Base-by-base conservation (phyloP, 2,329 filamentous ascomycete genomes). In the Diaporthe sp. region DNA sequence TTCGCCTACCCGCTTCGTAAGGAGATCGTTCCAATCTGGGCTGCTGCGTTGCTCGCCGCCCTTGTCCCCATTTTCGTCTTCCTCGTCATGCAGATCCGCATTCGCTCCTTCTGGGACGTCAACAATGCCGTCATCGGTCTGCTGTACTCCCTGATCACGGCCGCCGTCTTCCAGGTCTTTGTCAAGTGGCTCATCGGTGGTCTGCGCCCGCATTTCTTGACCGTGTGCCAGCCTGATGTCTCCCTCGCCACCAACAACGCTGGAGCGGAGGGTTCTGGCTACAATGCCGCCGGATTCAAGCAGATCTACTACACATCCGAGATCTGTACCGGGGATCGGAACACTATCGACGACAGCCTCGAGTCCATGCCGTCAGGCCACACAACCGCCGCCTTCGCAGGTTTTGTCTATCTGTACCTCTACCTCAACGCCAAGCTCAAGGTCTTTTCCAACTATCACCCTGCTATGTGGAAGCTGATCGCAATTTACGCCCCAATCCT, bases 341-440 rank as follows among this genome's bases (percentile, higher is more conserved):
- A 88, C 13, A 83, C 92, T 79, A 93, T 95, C 83, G 88, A 94
- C 80, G 92, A 95, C 80, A 87, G 88, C 2, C 86, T 95, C 0
- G 91, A 94, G 80, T 92, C 90, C 0, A 92, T 95, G 82, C 93
- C 93, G 0, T 93, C 90, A 1, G 94, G 94, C 1, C 93, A 95
- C 82, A 91, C 92, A 7, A 94, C 93, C 0, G 93, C 93, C 1
- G 92, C 92, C 0, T 95, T 94, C 74, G 92, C 91, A 0, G 92
- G 92, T 7, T 93, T 94, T 78, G 87, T 94, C 30, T 95, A 90
- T 80, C 84, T 95, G 3, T 92, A 88, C 77, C 85, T 95, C 1
- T 95, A 95, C 84, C 89, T 95, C 58, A 95, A 95, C 82, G 93
- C 92, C 64, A 95, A 95, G 85, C 87, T 95, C 77, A 95, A 95